Evolutionary conservation across 192 early-diverging fungal genomes (phyloP).

Genomic region (Coemansia sp.): DNA sequence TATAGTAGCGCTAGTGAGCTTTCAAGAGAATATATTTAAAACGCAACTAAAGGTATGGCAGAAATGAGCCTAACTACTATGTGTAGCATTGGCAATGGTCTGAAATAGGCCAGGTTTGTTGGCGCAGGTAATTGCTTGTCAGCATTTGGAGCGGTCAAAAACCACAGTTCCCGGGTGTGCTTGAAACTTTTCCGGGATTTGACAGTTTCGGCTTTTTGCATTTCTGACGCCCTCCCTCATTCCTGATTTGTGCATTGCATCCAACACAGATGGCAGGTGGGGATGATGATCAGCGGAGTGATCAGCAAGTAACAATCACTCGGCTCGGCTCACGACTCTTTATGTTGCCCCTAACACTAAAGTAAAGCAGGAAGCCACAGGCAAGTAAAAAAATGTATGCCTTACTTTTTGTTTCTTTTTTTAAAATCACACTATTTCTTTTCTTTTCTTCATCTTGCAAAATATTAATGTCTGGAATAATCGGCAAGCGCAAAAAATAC

Average conservation of each 20-base stretch:
- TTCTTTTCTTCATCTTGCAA: background rate
- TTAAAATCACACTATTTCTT: background rate
- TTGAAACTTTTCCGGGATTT: too few relatives aligned
- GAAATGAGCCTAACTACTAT: too few relatives aligned
- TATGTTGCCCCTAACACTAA: background rate
- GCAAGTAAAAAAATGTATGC: background rate
- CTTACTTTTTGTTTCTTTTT: background rate
- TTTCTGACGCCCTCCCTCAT: too few relatives aligned
- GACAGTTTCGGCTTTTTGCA: background rate
- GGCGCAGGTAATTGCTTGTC: too few relatives aligned
- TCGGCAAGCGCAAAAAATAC: slow-evolving; percentile 47
- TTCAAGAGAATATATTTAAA: too few relatives aligned
- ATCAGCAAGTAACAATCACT: background rate
- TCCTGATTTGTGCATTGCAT: background rate
- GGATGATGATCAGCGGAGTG: background rate
- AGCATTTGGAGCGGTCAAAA: too few relatives aligned
- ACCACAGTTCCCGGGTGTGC: too few relatives aligned
- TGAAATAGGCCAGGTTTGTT: too few relatives aligned
- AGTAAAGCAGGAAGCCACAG: background rate
- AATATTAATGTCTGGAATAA: slow-evolving; percentile 33
- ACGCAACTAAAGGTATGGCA: too few relatives aligned
- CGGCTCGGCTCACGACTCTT: background rate
- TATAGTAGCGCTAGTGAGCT: background rate
- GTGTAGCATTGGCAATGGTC: too few relatives aligned
- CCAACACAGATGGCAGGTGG: background rate